These are phyloP conservation scores for Rhynchosporium agropyri DNA, from an alignment of 2,329 filamentous ascomycete genomes.

Conservation along the genomic window DNA sequence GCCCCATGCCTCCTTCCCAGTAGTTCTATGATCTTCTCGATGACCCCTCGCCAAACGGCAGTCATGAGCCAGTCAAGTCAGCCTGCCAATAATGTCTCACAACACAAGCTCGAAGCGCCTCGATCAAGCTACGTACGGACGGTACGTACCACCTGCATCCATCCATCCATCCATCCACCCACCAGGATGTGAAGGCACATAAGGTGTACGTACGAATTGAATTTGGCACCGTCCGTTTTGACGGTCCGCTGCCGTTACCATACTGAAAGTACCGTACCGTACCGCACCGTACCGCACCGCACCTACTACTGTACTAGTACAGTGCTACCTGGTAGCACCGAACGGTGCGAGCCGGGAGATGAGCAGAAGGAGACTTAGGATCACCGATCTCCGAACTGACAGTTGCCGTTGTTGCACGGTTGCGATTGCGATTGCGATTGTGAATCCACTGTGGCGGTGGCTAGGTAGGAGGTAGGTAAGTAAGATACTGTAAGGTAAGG, in stretches of 20 bases:
- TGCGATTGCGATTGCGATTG: background rate
- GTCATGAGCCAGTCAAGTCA: conserved; percentile 18
- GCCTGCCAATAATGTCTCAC: conserved; percentile 17
- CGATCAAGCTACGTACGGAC: background rate
- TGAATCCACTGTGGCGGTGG: background rate
- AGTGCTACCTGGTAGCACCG: too few species aligned
- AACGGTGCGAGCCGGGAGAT: too few species aligned
- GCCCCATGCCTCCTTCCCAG: background rate
- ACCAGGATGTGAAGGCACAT: too few species aligned
- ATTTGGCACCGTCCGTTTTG: background rate
- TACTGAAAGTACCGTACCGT: conserved; percentile 7
- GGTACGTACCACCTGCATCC: too few species aligned
- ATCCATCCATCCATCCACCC: too few species aligned
- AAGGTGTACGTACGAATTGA: too few species aligned
- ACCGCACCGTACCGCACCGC: background rate
- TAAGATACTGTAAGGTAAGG: too few species aligned
- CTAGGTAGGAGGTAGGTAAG: background rate
- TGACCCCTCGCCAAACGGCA: conserved; percentile 1
- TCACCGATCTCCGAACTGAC: too few species aligned
- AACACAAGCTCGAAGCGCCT: background rate
- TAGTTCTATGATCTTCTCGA: conserved; percentile 5
- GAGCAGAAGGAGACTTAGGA: too few species aligned
- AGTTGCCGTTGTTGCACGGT: background rate
- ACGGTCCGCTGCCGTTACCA: conserved; percentile 7
- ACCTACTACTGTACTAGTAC: too few species aligned